Evolutionary conservation across 192 early-diverging fungal genomes (phyloP).

Genomic region (Coemansia sp.): DNA sequence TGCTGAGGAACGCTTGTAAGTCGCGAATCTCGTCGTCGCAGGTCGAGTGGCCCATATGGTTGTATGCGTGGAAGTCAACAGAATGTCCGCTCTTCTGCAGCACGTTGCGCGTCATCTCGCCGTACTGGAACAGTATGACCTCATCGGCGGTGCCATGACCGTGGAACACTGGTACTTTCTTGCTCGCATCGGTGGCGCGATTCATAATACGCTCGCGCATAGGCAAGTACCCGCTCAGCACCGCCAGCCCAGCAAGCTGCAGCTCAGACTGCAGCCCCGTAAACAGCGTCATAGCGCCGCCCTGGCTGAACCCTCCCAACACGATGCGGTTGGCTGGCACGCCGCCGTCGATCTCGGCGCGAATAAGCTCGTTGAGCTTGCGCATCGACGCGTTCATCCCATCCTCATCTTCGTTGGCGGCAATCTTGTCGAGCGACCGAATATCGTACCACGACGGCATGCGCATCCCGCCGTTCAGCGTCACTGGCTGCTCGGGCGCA

Average conservation of each 20-base stretch:
- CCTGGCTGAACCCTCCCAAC: slow-evolving; percentile 94
- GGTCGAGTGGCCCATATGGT: slow-evolving; percentile 76
- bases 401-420: slow-evolving; percentile 65
- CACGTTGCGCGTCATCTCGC: slow-evolving; percentile 63
- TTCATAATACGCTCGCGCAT: slow-evolving; percentile 38
- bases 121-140: slow-evolving; percentile 73
- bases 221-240: slow-evolving; percentile 81
- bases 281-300: slow-evolving; percentile 73
- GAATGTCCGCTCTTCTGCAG: slow-evolving; percentile 62
- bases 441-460: slow-evolving; percentile 97
- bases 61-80: slow-evolving; percentile 77
- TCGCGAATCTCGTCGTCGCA: slow-evolving; percentile 69
- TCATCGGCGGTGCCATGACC: slow-evolving; percentile 80
- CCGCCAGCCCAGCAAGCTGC: slow-evolving; percentile 68
- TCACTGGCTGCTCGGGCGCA: slow-evolving; percentile 67
- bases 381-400: slow-evolving; percentile 67
- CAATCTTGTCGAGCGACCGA: slow-evolving; percentile 47
- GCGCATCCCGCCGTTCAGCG: slow-evolving; percentile 76
- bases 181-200: slow-evolving; percentile 62
- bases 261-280: slow-evolving; percentile 68
- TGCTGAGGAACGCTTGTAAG: slow-evolving; percentile 64
- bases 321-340: slow-evolving; percentile 84
- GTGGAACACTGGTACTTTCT: slow-evolving; percentile 76
- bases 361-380: slow-evolving; percentile 61
- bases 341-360: slow-evolving; percentile 72